Percentiles rank a stretch among this genome's conserved stretches.
Evolutionary conservation across 371 early-diverging fungal genomes (phyloP).

Genomic region (Mycotypha africana): DNA sequence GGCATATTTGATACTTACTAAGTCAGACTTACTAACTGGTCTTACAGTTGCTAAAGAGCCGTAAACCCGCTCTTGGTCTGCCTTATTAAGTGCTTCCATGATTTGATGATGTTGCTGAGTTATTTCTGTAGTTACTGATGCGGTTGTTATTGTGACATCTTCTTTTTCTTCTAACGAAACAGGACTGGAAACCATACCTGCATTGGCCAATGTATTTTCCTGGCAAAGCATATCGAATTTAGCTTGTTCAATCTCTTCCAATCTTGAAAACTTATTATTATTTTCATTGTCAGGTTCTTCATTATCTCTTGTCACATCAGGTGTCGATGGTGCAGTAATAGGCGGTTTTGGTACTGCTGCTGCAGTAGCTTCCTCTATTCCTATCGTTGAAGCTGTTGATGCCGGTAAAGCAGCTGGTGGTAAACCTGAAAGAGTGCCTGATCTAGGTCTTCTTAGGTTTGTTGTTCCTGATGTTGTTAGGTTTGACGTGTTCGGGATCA

Average conservation of each 20-base stretch:
- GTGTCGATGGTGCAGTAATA: constrained; percentile 16
- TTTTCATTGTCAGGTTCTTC: not conserved
- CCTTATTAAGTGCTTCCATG: too few relatives aligned
- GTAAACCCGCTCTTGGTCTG: constrained; percentile 29
- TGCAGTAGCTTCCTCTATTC: too few relatives aligned
- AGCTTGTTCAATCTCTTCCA: constrained; percentile 6
- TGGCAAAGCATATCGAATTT: constrained; percentile 12
- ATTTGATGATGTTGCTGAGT: too few relatives aligned
- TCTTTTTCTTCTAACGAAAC: constrained; percentile 14
- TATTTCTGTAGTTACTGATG: not conserved
- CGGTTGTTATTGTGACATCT: constrained; percentile 4
- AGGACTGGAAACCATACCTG: constrained; percentile 9
- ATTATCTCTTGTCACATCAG: constrained; percentile 4
- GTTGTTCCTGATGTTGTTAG: not conserved
- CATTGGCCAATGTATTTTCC: constrained; percentile 14
- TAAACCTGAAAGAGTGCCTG: too few relatives aligned
- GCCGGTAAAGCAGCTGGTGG: too few relatives aligned
- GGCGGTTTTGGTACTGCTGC: constrained; percentile 8
- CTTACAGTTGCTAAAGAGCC: constrained; percentile 24
- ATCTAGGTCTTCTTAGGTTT: constrained; percentile 7
- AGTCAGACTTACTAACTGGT: constrained; percentile 35
- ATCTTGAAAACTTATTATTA: not conserved
- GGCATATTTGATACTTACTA: constrained; percentile 5
- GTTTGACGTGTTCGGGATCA: too few relatives aligned
- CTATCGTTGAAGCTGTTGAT: too few relatives aligned